Evolutionary conservation across 2,329 filamentous ascomycete species (phyloP).

Genomic region (Leptoxyphium fumago): DNA sequence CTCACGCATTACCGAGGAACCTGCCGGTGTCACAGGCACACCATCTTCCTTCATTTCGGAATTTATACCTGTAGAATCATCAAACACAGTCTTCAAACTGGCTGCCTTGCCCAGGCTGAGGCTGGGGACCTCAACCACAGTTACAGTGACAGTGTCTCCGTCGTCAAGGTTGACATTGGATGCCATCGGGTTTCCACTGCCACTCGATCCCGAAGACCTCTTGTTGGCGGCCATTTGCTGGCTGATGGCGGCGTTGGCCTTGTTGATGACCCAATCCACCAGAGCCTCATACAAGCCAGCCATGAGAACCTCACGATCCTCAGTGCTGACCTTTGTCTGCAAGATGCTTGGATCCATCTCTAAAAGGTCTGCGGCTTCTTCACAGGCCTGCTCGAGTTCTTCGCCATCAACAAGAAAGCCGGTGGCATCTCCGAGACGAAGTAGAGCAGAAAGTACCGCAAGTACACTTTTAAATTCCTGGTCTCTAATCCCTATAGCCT

Average conservation of each 20-base stretch:
- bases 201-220: constrained; percentile 47
- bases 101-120: constrained; percentile 71
- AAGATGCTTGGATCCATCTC: constrained; percentile 78
- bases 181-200: constrained; percentile 45
- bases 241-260: constrained; percentile 74
- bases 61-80: constrained; percentile 86
- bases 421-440: constrained; percentile 84
- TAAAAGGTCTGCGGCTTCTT: constrained; percentile 75
- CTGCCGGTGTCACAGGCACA: constrained; percentile 55
- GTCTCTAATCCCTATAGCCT: constrained; percentile 88
- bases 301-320: constrained; percentile 71
- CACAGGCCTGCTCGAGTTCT: constrained; percentile 68
- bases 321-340: constrained; percentile 61
- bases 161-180: constrained; percentile 50
- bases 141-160: constrained; percentile 76
- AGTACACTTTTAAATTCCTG: constrained; percentile 68
- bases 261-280: constrained; percentile 84
- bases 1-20: constrained; percentile 73
- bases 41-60: constrained; percentile 95
- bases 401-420: constrained; percentile 78
- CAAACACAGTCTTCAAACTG: constrained; percentile 81
- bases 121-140: constrained; percentile 71
- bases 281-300: constrained; percentile 82
- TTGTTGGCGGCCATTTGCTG: constrained; percentile 58
- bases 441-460: constrained; percentile 66